phyloP scores from a whole-genome alignment of 768 basidiomycete species.

The Pleurotus tuoliensis region DNA sequence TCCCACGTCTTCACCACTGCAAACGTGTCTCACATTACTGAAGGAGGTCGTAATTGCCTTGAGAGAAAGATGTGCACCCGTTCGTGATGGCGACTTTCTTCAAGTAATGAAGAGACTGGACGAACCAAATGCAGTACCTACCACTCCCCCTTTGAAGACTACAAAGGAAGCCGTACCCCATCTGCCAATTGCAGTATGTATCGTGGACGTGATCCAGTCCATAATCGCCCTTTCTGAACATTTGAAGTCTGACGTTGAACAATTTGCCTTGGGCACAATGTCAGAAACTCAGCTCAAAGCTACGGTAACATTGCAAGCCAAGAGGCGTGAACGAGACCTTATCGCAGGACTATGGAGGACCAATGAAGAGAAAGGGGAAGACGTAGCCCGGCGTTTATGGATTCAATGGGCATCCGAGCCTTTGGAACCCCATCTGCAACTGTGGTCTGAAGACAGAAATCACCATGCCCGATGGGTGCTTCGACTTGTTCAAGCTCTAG shows the following conservation, averaged over 20 bases:
- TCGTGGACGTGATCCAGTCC: slow-evolving; percentile 43
- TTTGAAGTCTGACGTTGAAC: slow-evolving; percentile 70
- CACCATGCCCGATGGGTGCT: slow-evolving; percentile 37
- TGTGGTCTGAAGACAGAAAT: slow-evolving; percentile 2
- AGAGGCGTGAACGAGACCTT: slow-evolving; percentile 47
- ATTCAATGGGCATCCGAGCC: slow-evolving; percentile 25
- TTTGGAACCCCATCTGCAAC: slow-evolving; percentile 7
- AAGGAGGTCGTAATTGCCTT: slow-evolving; percentile 50
- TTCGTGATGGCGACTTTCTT: slow-evolving; percentile 55
- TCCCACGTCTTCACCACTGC: slow-evolving; percentile 66
- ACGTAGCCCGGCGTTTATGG: slow-evolving; percentile 29
- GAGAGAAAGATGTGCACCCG: slow-evolving; percentile 62
- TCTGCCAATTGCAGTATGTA: slow-evolving; percentile 38
- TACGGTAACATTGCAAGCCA: slow-evolving; percentile 50
- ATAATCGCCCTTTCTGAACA: slow-evolving; percentile 50
- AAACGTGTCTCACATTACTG: slow-evolving; percentile 50
- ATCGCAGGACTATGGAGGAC: slow-evolving; percentile 49
- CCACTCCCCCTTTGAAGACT: slow-evolving; percentile 9
- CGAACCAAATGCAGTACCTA: slow-evolving; percentile 14
- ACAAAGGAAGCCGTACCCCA: slow-evolving; percentile 11
- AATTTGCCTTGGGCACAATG: slow-evolving; percentile 63
- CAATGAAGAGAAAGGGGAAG: slow-evolving; percentile 18
- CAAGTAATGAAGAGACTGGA: slow-evolving; percentile 27
- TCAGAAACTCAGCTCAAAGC: slow-evolving; percentile 53
- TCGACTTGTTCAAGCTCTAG: slow-evolving; percentile 43